These are phyloP conservation scores for Pyrenula massariospora DNA, from an alignment of 495 filamentous ascomycete species.

Conservation along the genomic window DNA sequence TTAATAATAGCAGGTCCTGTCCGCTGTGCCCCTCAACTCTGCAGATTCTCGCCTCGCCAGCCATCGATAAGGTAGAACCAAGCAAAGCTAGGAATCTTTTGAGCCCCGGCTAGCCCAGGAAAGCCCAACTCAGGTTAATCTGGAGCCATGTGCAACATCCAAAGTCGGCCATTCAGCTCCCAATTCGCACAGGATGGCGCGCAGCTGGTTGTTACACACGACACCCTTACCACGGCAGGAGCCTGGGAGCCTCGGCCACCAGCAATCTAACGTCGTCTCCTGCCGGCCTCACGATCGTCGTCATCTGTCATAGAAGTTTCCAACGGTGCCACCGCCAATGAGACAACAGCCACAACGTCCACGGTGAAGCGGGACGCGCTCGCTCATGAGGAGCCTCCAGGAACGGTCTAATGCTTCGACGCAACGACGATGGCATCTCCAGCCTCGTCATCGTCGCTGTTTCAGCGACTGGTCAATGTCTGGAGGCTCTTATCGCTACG, in stretches of 20 bases:
- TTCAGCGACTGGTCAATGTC: conserved; percentile 15
- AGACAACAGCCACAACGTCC: neutral
- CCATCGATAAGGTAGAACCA: neutral
- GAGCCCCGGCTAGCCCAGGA: neutral
- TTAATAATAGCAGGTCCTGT: neutral
- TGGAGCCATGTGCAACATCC: too few relatives aligned
- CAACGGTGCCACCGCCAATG: neutral
- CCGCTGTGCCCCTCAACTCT: neutral
- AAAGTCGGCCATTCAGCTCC: too few relatives aligned
- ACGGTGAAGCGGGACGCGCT: neutral
- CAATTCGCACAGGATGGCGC: too few relatives aligned
- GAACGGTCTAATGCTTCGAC: neutral
- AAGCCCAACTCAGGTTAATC: too few relatives aligned
- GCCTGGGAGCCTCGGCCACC: neutral
- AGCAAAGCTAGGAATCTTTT: too few relatives aligned
- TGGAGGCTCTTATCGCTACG: conserved; percentile 20
- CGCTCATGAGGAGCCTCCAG: neutral
- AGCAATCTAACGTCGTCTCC: neutral
- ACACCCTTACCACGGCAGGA: neutral
- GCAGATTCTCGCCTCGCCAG: neutral
- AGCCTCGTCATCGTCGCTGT: conserved; percentile 18
- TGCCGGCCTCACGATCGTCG: neutral
- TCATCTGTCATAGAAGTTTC: neutral
- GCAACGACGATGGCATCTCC: conserved; percentile 15
- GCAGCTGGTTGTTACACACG: too few relatives aligned